Evolutionary conservation across 495 filamentous ascomycete genomes (phyloP).

Genomic region (Cercophora sp.): DNA sequence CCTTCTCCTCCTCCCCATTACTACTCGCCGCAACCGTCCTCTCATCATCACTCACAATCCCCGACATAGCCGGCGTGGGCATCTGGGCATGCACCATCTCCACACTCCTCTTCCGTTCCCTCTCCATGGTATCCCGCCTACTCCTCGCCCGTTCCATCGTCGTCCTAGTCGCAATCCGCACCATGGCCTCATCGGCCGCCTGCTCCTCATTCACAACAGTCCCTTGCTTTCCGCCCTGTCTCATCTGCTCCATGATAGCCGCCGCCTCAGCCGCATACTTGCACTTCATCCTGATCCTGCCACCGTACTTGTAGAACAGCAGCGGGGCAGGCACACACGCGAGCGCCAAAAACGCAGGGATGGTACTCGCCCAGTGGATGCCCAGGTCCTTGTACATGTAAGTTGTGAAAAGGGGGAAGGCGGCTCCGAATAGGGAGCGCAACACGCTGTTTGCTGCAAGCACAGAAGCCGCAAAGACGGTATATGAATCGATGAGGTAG

Average conservation of each 20-base stretch:
- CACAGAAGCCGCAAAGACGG: constrained; percentile 76
- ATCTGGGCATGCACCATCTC: background rate
- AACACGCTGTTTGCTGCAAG: constrained; percentile 75
- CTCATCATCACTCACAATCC: constrained; percentile 23
- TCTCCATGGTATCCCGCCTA: background rate
- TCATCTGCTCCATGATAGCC: constrained; percentile 39
- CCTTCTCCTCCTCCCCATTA: constrained; percentile 8
- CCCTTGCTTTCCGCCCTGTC: background rate
- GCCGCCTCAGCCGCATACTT: constrained; percentile 70
- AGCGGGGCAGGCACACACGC: constrained; percentile 76
- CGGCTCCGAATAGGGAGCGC: constrained; percentile 65
- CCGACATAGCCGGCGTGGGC: no score
- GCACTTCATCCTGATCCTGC: constrained; percentile 60
- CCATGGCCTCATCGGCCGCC: constrained; percentile 11
- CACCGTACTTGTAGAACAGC: constrained; percentile 75
- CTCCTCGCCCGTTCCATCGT: constrained; percentile 6
- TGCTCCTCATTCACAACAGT: constrained; percentile 6
- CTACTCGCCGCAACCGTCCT: constrained; percentile 13
- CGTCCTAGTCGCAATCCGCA: constrained; percentile 6
- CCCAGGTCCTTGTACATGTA: constrained; percentile 72
- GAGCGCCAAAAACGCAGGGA: constrained; percentile 74
- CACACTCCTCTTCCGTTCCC: background rate
- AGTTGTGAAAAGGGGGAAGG: constrained; percentile 79
- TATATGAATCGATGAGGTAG: constrained; percentile 79
- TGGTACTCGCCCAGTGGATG: constrained; percentile 73